Evolutionary conservation across 495 filamentous ascomycete species (phyloP).

Genomic region (Penicillium atrosanguineum): DNA sequence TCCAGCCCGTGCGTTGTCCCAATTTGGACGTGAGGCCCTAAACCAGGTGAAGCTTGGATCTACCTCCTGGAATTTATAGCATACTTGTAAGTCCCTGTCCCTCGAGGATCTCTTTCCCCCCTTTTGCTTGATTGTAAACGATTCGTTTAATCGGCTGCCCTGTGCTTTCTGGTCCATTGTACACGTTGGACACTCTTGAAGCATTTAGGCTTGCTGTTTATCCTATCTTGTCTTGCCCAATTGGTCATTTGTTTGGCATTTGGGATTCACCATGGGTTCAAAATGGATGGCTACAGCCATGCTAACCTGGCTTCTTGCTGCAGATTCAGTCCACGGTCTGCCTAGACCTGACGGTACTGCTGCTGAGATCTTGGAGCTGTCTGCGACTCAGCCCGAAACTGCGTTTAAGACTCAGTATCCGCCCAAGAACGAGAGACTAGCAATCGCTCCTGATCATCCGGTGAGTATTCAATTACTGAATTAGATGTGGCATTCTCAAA

Average conservation of each 20-base stretch:
- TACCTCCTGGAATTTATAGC: conserved; percentile 15
- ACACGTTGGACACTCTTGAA: conserved; percentile 8
- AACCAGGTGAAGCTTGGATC: background rate
- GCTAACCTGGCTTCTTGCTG: conserved; percentile 39
- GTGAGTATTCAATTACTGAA: conserved; percentile 22
- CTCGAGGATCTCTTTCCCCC: background rate
- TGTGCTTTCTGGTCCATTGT: conserved; percentile 8
- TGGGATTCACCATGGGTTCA: conserved; percentile 6
- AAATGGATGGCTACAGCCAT: conserved; percentile 25
- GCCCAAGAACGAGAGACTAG: conserved; percentile 26
- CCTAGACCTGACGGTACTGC: conserved; percentile 17
- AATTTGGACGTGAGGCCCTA: conserved; percentile 4
- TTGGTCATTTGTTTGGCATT: background rate
- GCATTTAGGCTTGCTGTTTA: conserved; percentile 5
- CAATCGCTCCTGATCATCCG: conserved; percentile 26
- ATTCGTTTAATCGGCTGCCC: conserved; percentile 3
- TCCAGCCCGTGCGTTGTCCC: conserved; percentile 9
- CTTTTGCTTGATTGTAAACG: background rate
- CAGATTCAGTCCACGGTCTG: conserved; percentile 25
- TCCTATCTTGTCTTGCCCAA: background rate
- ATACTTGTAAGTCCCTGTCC: conserved; percentile 22
- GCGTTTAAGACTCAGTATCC: conserved; percentile 40
- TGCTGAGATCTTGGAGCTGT: conserved; percentile 14
- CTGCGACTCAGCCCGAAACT: conserved; percentile 17
- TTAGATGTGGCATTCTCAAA: background rate